Base-by-base conservation (phyloP, 2,329 filamentous ascomycete species). In the Oidium heveae region DNA sequence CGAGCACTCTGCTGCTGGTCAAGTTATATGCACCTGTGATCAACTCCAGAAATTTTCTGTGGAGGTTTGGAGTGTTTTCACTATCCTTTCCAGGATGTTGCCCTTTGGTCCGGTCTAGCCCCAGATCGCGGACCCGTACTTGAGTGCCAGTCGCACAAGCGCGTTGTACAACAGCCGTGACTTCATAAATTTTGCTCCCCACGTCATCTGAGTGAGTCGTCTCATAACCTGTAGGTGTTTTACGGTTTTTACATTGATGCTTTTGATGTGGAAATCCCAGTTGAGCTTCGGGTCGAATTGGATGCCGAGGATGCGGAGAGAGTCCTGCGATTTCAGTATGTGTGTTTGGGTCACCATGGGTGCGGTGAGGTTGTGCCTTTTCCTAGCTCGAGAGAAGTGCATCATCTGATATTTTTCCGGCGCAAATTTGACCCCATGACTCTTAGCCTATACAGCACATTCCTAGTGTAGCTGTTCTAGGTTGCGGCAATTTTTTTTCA, bases 121-220 rank as follows among this genome's bases (percentile, higher is more conserved):
- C n/a, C n/a, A n/a, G n/a, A n/a, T n/a, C n/a, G n/a, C n/a, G n/a
- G n/a, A n/a, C n/a, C n/a, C n/a, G n/a, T n/a, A n/a, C n/a, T n/a
- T n/a, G n/a, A n/a, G n/a, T n/a, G n/a, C n/a, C n/a, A n/a, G n/a
- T n/a, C n/a, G n/a, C n/a, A n/a, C n/a, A n/a, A n/a, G n/a, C n/a
- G n/a, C n/a, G n/a, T n/a, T n/a, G n/a, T n/a, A n/a, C n/a, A n/a
- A n/a, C n/a, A n/a, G n/a, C n/a, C n/a, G n/a, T n/a, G n/a, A n/a
- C 34, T 52, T 52, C 12, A 15, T 13, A 32, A 52, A 52, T 18
- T 16, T 52, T 20, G 50, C 50, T 37, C 33, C 32, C 50, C 50
- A 52, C 34, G 50, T 52, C n/a, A n/a, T 37, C 34, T 52, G 50
- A 15, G 50, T 39, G n/a, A 52, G 50, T 39, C 50, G 37, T 37